Conservation (phyloP, 2,329 filamentous ascomycete genomes). For the Thielaviopsis euricoi region DNA sequence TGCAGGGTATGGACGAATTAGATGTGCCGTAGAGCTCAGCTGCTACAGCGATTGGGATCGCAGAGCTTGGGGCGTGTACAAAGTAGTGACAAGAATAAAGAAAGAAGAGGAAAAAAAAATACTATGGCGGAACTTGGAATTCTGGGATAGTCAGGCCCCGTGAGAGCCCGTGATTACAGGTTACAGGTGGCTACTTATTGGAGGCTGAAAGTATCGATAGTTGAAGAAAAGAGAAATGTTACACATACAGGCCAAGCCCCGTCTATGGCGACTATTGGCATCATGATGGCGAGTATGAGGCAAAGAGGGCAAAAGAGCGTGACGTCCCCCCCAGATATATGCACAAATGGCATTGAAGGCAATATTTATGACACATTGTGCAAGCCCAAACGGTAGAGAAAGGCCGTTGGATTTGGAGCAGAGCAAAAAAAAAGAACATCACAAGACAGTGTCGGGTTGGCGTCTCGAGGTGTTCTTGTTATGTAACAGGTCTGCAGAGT, state of each 20-base stretch:
- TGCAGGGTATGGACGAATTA: not conserved
- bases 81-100: no score
- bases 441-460: not conserved
- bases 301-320: not conserved
- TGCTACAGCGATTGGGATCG: not conserved
- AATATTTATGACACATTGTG: not conserved
- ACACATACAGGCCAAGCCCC: not conserved
- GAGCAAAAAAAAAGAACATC: not conserved
- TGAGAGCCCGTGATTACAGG: no score
- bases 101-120: not conserved
- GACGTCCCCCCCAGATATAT: not conserved
- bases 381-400: not conserved
- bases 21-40: not conserved
- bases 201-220: no score
- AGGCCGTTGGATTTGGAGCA: not conserved
- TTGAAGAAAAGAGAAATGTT: not conserved
- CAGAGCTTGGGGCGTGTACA: not conserved
- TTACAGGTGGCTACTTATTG: no score
- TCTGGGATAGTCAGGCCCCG: not conserved
- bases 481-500: not conserved
- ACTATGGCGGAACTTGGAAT: not conserved
- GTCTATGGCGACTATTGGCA: not conserved
- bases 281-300: not conserved
- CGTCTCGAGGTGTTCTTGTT: not conserved
- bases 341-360: no score